Evolutionary conservation across 495 filamentous ascomycete genomes (phyloP), one percentile per base, ranked within the genome.

Genomic region (Aspergillus sclerotioniger): DNA sequence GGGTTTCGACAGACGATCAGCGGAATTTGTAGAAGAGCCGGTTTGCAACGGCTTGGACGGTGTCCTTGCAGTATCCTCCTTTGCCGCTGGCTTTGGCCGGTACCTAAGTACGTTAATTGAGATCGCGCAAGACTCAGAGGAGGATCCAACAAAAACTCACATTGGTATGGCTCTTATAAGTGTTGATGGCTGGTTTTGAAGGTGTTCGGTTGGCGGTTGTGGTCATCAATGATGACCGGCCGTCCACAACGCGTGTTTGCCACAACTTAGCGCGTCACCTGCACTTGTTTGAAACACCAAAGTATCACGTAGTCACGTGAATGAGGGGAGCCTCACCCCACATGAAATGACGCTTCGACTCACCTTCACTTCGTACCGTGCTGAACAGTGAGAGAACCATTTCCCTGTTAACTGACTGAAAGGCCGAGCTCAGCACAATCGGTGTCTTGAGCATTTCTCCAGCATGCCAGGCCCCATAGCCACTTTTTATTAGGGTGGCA

Each of bases 1-100:
- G 3, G 94, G 94, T 62, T 85, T 90, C 49, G 83, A 75, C 3
- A 98, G 84, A 43, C 86, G 84, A 54, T 96, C 90, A 51, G 85
- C 71, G 3, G 84, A 81, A 35, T 83, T 80, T 31, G 78, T 69
- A 9, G 73, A 71, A 29, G 72, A 69, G 20, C 62, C 67, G 68
- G 62, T 47, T 64, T 63, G 53, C 16, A 54, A 56, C 43, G 67
- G 50, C 55, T 72, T 73, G 46, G 71, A 69, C 10, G 74, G 69
- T 57, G 68, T 80, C 66, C 63, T 73, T 63, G 69, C 70, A 56
- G 68, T 68, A 47, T 62, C 65, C 33, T 70, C 66, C 25, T 58
- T 59, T 31, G 65, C 58, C 17, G 56, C 55, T 29, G 67, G 62
- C 47, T 72, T 74, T 41, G 71, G 67, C 58, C 73, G 76, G 71